A percentile compares a stretch with the other conserved stretches of the same genome.
Evolutionary conservation across 192 early-diverging fungal species (phyloP).

Genomic region (Piromyces finnis): DNA sequence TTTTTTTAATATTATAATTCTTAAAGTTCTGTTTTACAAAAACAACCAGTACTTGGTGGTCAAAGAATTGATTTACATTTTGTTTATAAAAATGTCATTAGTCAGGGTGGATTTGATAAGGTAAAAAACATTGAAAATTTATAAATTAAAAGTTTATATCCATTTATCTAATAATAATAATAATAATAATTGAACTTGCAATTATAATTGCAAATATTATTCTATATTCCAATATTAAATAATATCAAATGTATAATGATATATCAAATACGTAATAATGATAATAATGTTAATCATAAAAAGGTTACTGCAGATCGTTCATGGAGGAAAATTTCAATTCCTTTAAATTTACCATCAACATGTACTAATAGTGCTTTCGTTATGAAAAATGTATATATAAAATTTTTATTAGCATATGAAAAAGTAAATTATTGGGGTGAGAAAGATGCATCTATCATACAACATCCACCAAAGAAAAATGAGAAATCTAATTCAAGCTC

Average conservation of each 20-base stretch:
- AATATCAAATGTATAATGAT: too few relatives aligned
- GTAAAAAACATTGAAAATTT: not conserved
- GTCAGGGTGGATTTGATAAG: constrained; percentile 1
- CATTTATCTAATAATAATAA: too few relatives aligned
- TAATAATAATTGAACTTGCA: too few relatives aligned
- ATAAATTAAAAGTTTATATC: too few relatives aligned
- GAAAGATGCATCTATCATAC: not conserved
- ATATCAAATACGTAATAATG: too few relatives aligned
- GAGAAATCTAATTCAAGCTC: not conserved
- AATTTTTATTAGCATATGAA: constrained; percentile 43
- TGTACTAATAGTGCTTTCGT: constrained; percentile 71
- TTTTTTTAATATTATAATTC: too few relatives aligned
- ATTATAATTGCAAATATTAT: too few relatives aligned
- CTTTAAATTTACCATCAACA: constrained; percentile 62
- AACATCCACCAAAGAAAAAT: not conserved
- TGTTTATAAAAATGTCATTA: constrained; percentile 10
- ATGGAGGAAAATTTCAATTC: constrained; percentile 52
- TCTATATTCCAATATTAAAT: too few relatives aligned
- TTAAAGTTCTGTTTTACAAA: not conserved
- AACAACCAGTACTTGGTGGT: constrained; percentile 46
- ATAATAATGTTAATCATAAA: constrained; percentile 20
- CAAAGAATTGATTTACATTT: constrained; percentile 52
- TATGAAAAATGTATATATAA: constrained; percentile 54
- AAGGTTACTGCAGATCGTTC: constrained; percentile 51
- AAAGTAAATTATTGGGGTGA: constrained; percentile 31